These are phyloP conservation scores for Senecio squalidus DNA, from an alignment of 140 eudicot species.

Conservation along the genomic window DNA sequence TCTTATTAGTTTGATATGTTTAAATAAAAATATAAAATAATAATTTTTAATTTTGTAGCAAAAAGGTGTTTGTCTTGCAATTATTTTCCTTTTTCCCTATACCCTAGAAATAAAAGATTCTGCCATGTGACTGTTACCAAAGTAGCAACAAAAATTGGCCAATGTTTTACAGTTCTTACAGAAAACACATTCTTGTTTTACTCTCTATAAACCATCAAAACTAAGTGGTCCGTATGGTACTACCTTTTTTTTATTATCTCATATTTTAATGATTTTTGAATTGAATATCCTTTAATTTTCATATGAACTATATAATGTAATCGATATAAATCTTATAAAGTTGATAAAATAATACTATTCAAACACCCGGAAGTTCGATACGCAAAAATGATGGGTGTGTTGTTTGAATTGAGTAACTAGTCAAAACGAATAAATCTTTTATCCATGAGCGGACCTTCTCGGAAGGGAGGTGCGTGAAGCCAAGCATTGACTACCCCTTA, in stretches of 20 bases:
- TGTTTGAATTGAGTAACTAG: background rate
- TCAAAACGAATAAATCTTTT: background rate
- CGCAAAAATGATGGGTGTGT: too few species aligned
- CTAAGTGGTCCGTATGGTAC: slow-evolving; percentile 6
- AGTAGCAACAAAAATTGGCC: slow-evolving; percentile 27
- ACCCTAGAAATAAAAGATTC: slow-evolving; percentile 34
- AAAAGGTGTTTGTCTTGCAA: slow-evolving; percentile 13
- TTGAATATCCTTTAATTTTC: too few species aligned
- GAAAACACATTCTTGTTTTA: slow-evolving; percentile 29
- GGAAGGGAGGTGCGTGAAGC: too few species aligned
- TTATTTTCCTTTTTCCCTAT: slow-evolving; percentile 7
- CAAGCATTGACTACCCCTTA: too few species aligned
- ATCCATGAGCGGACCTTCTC: too few species aligned
- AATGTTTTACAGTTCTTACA: slow-evolving; percentile 24
- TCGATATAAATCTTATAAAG: background rate
- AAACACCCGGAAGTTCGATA: too few species aligned
- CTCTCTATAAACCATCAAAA: slow-evolving; percentile 22
- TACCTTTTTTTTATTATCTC: background rate
- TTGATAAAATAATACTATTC: too few species aligned
- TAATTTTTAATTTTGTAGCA: background rate
- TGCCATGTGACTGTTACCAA: slow-evolving; percentile 35
- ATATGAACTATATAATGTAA: too few species aligned
- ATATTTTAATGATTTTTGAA: too few species aligned
- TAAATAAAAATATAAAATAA: too few species aligned
- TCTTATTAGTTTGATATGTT: too few species aligned